Conservation (phyloP, 73 alveolate genomes). For the Tetrahymena malaccensis region DNA sequence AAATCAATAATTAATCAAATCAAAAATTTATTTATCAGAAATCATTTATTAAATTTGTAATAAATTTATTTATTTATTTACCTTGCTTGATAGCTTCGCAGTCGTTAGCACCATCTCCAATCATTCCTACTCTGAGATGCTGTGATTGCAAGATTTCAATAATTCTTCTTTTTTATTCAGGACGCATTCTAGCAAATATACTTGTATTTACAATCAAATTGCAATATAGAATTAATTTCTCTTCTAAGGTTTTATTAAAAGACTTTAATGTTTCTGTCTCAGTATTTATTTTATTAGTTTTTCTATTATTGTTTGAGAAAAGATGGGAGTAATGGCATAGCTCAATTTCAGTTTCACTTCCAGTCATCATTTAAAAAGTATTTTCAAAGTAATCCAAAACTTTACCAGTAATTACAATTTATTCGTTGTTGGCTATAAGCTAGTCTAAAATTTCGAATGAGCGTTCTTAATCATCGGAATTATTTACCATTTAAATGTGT, state of each 20-base stretch:
- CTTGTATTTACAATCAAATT: conserved; percentile 50
- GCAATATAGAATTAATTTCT: background rate
- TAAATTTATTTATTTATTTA: too few relatives aligned
- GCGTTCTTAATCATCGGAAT: background rate
- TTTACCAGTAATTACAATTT: background rate
- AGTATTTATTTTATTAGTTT: background rate
- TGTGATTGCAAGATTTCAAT: conserved; percentile 54
- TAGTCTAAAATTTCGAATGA: background rate
- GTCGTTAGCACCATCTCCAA: conserved; percentile 94
- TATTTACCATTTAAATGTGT: background rate
- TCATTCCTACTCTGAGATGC: conserved; percentile 63
- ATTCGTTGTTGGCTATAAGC: background rate
- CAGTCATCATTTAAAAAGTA: background rate
- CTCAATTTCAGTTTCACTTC: background rate
- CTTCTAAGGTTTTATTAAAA: background rate
- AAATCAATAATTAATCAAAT: too few relatives aligned
- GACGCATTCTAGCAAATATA: conserved; percentile 85
- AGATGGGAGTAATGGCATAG: background rate
- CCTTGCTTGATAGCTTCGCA: conserved; percentile 85
- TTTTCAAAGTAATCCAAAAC: background rate
- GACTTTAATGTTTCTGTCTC: background rate
- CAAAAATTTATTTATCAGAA: too few relatives aligned
- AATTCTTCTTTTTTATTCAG: conserved; percentile 75
- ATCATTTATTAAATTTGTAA: too few relatives aligned
- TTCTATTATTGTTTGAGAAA: background rate